These are phyloP conservation scores for Cyberlindnera saturnus DNA, from an alignment of 805 yeast species.

Conservation along the genomic window DNA sequence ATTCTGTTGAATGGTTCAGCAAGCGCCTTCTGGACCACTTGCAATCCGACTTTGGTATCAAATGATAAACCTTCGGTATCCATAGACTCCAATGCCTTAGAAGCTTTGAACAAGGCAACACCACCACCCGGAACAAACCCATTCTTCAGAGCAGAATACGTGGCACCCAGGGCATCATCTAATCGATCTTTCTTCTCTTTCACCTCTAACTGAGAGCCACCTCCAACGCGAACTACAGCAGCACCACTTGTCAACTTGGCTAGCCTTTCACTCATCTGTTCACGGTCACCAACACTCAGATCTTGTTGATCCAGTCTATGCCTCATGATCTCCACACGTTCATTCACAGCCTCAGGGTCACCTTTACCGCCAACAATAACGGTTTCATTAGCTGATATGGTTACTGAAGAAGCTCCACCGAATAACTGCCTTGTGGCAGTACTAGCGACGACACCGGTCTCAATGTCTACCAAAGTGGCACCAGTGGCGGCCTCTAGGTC, in stretches of 20 bases:
- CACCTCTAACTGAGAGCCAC: conserved; percentile 94
- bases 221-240: conserved; percentile 97
- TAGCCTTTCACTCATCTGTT: conserved; percentile 93
- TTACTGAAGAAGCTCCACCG: conserved; percentile 87
- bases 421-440: conserved; percentile 84
- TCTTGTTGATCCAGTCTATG: conserved; percentile 59
- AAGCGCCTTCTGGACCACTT: conserved; percentile 87
- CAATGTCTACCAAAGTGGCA: conserved; percentile 83
- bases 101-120: conserved; percentile 93
- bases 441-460: conserved; percentile 92
- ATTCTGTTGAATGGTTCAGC: conserved; percentile 94
- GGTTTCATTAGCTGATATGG: conserved; percentile 93
- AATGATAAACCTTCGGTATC: conserved; percentile 38
- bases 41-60: conserved; percentile 94
- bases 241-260: conserved; percentile 98
- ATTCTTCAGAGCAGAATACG: conserved; percentile 98
- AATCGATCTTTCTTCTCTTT: conserved; percentile 99
- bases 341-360: conserved; percentile 66
- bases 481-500: conserved; percentile 94
- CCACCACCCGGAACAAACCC: conserved; percentile 99
- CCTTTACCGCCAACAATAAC: conserved; percentile 93
- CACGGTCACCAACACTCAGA: conserved; percentile 81
- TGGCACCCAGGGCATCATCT: conserved; percentile 97
- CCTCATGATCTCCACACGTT: conserved; percentile 93
- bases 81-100: conserved; percentile 65